Evolutionary conservation across 345 rosid genomes (phyloP), one percentile per base, ranked within the genome.

Genomic region (Rhodomyrtus tomentosa): DNA sequence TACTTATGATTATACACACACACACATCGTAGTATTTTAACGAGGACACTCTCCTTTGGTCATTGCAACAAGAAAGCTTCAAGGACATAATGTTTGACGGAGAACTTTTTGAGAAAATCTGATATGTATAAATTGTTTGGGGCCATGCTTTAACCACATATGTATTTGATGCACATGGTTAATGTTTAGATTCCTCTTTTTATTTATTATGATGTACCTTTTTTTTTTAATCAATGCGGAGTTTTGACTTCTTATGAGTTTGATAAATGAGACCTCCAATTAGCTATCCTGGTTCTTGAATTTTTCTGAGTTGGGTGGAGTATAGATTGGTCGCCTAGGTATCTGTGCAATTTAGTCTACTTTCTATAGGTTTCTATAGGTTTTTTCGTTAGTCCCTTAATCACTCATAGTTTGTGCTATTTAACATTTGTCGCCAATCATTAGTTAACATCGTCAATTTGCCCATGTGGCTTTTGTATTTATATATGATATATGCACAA

Each of bases 161-260:
- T 6, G 0, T n/a, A 18, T 56, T 13, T 1, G 68, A n/a, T 12
- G 18, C 68, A n/a, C 68, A 0, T n/a, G 0, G 0, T 1, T 56
- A 8, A 12, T 56, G 4, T n/a, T 56, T n/a, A 36, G 68, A 56
- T n/a, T 56, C 7, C n/a, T 56, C 0, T 0, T n/a, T 56, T 56
- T 32, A 56, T 56, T 56, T 56, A 12, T 48, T 48, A 13, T n/a
- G 32, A n/a, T 32, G 18, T 56, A 8, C 0, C 10, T 56, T n/a
- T 56, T n/a, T 0, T 18, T 56, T 12, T 5, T n/a, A 12, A 0
- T 13, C n/a, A n/a, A n/a, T n/a, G n/a, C n/a, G n/a, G 7, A 11
- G 8, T 56, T 6, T 1, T 1, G 18, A 56, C 18, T 56, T 9
- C 18, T n/a, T 56, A 2, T n/a, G 32, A 12, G 36, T 56, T 55